Percentiles rank a stretch among this genome's conserved stretches.
phyloP scores from a whole-genome alignment of 371 early-diverging fungal genomes.

The Mortierella sp. region DNA sequence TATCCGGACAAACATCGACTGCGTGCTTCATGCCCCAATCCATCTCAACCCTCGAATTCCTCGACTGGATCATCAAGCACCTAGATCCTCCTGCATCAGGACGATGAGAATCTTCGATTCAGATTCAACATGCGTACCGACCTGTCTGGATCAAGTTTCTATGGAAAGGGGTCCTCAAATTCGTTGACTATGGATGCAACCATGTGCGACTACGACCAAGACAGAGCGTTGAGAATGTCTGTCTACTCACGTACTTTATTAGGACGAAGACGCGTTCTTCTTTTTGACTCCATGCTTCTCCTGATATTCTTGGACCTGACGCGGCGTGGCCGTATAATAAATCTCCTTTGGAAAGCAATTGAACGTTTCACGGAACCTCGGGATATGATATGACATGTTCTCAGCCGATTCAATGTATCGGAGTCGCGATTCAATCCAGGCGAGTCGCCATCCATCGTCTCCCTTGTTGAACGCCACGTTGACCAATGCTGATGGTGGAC shows the following conservation, averaged over 20 bases:
- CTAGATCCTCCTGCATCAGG: too few relatives aligned
- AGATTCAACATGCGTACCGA: too few relatives aligned
- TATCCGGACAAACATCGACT: too few relatives aligned
- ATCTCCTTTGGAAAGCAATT: constrained; percentile 22
- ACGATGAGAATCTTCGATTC: too few relatives aligned
- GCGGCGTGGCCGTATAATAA: constrained; percentile 14
- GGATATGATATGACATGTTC: constrained; percentile 30
- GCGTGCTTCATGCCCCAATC: too few relatives aligned
- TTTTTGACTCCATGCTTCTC: constrained; percentile 1
- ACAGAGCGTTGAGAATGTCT: too few relatives aligned
- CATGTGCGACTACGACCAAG: too few relatives aligned
- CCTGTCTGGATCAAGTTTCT: too few relatives aligned
- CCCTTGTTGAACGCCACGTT: constrained; percentile 28
- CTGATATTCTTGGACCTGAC: constrained; percentile 8
- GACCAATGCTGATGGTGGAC: constrained; percentile 9
- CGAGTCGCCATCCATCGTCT: constrained; percentile 29
- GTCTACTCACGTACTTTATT: neutral
- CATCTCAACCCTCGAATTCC: too few relatives aligned
- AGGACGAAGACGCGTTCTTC: neutral
- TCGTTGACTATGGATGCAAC: too few relatives aligned
- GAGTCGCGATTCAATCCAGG: constrained; percentile 23
- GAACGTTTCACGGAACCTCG: constrained; percentile 19
- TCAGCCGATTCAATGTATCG: constrained; percentile 36
- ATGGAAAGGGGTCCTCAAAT: too few relatives aligned
- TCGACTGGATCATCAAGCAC: too few relatives aligned